These are phyloP conservation scores for Xylaria arbuscula DNA, from an alignment of 2,329 filamentous ascomycete species.

Conservation along the genomic window DNA sequence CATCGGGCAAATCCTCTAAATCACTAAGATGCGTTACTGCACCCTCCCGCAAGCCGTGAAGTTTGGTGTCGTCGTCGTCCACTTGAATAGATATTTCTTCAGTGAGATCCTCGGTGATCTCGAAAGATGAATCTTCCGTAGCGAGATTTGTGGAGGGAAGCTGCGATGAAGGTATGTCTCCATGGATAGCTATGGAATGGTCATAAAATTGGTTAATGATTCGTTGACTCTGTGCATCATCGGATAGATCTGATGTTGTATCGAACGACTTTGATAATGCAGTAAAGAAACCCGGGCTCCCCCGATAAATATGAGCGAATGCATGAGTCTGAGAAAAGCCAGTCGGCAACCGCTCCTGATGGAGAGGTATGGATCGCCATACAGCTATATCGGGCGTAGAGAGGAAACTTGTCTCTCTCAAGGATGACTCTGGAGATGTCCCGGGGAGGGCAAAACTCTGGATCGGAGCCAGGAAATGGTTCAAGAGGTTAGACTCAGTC, in stretches of 20 bases:
- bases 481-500: constrained; percentile 56
- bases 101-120: constrained; percentile 49
- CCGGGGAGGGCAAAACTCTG: constrained; percentile 42
- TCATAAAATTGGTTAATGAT: constrained; percentile 76
- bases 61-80: constrained; percentile 36
- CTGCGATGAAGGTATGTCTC: constrained; percentile 73
- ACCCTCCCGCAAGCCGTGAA: constrained; percentile 43
- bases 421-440: constrained; percentile 20
- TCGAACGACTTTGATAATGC: constrained; percentile 55
- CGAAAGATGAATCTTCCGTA: constrained; percentile 52
- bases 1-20: constrained; percentile 76
- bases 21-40: constrained; percentile 64
- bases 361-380: constrained; percentile 67
- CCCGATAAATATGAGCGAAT: constrained; percentile 48
- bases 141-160: constrained; percentile 53
- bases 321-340: constrained; percentile 64
- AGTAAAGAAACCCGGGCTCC: constrained; percentile 61
- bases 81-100: constrained; percentile 49
- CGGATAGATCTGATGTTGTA: constrained; percentile 39
- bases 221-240: constrained; percentile 52
- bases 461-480: constrained; percentile 57
- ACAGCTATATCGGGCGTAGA: constrained; percentile 50
- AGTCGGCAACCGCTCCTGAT: constrained; percentile 59
- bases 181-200: constrained; percentile 78
- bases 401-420: constrained; percentile 34